Percentiles rank a stretch among this genome's conserved stretches.
These are phyloP conservation scores for Sphaerulina populicola DNA, from an alignment of 2,329 filamentous ascomycete genomes.

Conservation along the genomic window DNA sequence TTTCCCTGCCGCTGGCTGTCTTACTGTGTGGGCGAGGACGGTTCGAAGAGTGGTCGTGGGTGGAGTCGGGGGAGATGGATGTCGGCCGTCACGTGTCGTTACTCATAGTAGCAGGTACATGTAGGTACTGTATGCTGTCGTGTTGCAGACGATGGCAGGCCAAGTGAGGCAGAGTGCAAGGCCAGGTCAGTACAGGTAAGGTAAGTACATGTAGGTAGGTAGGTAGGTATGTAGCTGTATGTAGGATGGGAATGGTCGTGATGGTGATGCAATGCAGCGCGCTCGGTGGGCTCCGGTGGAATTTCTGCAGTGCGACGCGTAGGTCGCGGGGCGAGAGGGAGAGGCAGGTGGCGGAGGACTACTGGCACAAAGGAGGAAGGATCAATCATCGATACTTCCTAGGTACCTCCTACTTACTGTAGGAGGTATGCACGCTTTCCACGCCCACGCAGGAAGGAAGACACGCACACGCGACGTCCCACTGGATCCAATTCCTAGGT, in stretches of 20 bases:
- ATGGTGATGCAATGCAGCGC: slow-evolving; percentile 2
- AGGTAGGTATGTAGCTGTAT: too few species aligned
- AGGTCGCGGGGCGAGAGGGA: background rate
- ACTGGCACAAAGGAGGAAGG: too few species aligned
- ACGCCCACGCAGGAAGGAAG: too few species aligned
- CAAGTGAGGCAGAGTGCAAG: too few species aligned
- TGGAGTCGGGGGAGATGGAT: background rate
- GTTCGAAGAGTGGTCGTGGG: background rate
- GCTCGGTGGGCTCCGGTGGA: too few species aligned
- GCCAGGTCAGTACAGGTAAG: too few species aligned
- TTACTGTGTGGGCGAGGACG: slow-evolving; percentile 57
- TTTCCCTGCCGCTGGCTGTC: slow-evolving; percentile 49
- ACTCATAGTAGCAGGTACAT: background rate
- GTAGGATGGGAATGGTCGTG: background rate
- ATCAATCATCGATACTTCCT: too few species aligned
- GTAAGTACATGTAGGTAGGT: too few species aligned
- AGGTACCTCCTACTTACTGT: too few species aligned
- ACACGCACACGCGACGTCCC: too few species aligned
- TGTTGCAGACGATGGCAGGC: background rate
- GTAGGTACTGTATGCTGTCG: background rate
- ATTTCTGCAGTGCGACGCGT: background rate
- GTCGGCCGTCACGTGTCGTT: background rate
- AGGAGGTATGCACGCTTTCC: too few species aligned
- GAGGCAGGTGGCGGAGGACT: background rate
- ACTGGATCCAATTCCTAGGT: too few species aligned